A percentile compares a stretch with the other conserved stretches of the same genome.
Evolutionary conservation across 2,329 filamentous ascomycete genomes (phyloP).

Genomic region (Diplocarpon mali): DNA sequence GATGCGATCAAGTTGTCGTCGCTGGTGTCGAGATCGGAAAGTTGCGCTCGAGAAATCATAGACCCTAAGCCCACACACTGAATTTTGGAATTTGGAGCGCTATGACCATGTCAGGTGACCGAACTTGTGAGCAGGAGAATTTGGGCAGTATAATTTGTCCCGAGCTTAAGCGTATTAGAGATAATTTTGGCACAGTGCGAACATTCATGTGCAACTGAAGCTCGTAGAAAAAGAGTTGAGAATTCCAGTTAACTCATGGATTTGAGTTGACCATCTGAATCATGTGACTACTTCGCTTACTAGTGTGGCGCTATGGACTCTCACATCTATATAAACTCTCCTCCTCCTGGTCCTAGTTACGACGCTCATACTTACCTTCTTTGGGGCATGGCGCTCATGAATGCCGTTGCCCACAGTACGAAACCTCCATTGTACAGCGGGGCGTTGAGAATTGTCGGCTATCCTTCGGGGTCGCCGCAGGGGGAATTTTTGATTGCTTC

Average conservation of each 20-base stretch:
- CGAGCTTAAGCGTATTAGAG: too few relatives aligned
- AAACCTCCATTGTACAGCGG: conserved; percentile 47
- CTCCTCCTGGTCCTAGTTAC: conserved; percentile 13
- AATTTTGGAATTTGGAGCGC: conserved; percentile 2
- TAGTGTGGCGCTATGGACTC: neutral
- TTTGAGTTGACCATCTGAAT: too few relatives aligned
- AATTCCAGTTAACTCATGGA: too few relatives aligned
- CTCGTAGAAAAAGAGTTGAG: neutral
- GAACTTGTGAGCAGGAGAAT: neutral
- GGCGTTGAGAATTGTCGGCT: conserved; percentile 33
- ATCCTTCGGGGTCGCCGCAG: conserved; percentile 27
- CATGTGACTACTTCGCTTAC: neutral
- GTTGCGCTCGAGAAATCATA: neutral
- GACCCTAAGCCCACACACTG: neutral
- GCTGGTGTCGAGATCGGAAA: conserved; percentile 10
- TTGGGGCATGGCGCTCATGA: conserved; percentile 23
- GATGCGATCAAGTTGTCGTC: conserved; percentile 23
- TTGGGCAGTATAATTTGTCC: neutral
- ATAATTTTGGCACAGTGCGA: too few relatives aligned
- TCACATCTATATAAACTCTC: neutral
- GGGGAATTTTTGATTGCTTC: conserved; percentile 29
- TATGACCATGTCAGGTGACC: neutral
- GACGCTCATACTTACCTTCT: conserved; percentile 30
- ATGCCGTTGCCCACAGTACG: conserved; percentile 22
- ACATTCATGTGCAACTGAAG: too few relatives aligned